These are phyloP conservation scores for Candida yuanshanica DNA, from an alignment of 805 yeast genomes.

Conservation along the genomic window DNA sequence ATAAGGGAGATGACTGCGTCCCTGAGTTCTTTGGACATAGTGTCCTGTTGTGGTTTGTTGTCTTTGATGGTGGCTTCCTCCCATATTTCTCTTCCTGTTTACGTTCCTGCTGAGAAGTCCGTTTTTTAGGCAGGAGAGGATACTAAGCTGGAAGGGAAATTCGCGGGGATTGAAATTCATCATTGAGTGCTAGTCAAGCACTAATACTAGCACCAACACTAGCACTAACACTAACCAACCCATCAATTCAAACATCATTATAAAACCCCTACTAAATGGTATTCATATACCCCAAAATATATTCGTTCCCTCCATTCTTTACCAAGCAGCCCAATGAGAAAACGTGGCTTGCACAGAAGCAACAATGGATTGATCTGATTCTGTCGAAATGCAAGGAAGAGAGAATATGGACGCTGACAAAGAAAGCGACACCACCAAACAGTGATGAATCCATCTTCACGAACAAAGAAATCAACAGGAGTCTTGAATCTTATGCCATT, in stretches of 20 bases:
- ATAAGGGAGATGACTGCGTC: background rate
- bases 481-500: constrained; percentile 48
- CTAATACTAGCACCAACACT: too few species aligned
- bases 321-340: constrained; percentile 84
- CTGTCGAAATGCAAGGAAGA: constrained; percentile 53
- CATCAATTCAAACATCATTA: too few species aligned
- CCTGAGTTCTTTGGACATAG: background rate
- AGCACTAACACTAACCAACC: too few species aligned
- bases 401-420: constrained; percentile 48
- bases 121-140: too few species aligned
- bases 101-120: background rate
- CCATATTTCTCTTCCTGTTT: background rate
- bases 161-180: too few species aligned
- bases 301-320: constrained; percentile 82
- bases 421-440: constrained; percentile 26
- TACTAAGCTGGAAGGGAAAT: too few species aligned
- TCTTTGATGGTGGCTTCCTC: too few species aligned
- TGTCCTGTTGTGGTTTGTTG: background rate
- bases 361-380: constrained; percentile 70
- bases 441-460: constrained; percentile 33
- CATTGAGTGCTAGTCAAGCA: too few species aligned
- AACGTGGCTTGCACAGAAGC: constrained; percentile 69
- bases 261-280: constrained; percentile 2
- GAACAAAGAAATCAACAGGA: constrained; percentile 46
- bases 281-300: constrained; percentile 13